Evolutionary conservation across 257 asterid genomes (phyloP).

Genomic region (Apocynum venetum): DNA sequence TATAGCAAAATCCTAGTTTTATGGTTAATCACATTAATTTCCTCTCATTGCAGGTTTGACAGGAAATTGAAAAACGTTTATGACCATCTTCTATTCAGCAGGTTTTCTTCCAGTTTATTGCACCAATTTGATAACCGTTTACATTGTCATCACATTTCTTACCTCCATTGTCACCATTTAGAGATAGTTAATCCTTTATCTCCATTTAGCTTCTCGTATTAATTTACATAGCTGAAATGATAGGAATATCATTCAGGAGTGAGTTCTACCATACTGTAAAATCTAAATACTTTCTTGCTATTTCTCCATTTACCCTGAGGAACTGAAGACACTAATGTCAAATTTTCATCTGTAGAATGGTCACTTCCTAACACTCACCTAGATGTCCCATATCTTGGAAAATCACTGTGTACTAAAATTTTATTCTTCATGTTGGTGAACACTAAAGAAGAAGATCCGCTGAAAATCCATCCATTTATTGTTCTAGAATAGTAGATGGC

Average conservation of each 20-base stretch:
- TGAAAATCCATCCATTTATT: background rate
- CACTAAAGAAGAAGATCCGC: background rate
- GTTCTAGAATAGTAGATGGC: background rate
- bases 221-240: background rate
- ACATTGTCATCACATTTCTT: background rate
- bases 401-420: background rate
- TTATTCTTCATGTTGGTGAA: too few relatives aligned
- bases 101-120: slow-evolving; percentile 34
- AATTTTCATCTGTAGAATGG: background rate
- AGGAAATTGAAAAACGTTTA: slow-evolving; percentile 84
- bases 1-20: background rate
- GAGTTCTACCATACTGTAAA: background rate
- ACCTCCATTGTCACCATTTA: background rate
- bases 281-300: background rate
- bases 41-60: slow-evolving; percentile 74
- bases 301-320: background rate
- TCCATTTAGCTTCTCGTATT: background rate
- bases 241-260: background rate
- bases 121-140: background rate
- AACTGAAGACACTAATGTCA: slow-evolving; percentile 1
- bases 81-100: slow-evolving; percentile 94
- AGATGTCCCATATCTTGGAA: background rate
- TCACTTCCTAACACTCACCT: background rate
- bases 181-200: background rate
- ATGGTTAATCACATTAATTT: slow-evolving; percentile 8